A percentile compares a stretch with the other conserved stretches of the same genome.
Evolutionary conservation across 208 protist genomes (phyloP).

Genomic region (Wallacemonas rigidus): DNA sequence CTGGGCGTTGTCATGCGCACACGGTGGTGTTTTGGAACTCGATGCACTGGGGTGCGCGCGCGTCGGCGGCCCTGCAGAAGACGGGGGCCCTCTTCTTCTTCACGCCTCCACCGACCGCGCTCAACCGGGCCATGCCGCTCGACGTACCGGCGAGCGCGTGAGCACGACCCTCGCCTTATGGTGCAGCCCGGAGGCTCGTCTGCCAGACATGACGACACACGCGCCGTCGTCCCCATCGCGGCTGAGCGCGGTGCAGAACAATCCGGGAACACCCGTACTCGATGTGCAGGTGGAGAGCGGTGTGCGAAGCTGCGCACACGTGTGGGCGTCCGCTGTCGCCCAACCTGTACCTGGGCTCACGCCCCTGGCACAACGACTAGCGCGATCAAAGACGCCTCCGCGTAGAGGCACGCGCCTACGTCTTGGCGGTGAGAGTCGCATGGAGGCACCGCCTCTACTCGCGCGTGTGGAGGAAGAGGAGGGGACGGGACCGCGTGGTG

Average conservation of each 20-base stretch:
- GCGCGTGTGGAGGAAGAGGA: neutral
- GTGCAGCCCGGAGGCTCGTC: conserved; percentile 12
- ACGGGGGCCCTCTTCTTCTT: neutral
- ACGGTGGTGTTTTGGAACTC: neutral
- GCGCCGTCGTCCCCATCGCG: neutral
- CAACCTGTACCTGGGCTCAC: neutral
- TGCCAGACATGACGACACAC: neutral
- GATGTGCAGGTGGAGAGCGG: neutral
- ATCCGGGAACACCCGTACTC: neutral
- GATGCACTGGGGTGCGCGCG: neutral
- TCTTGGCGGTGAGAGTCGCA: too few species aligned
- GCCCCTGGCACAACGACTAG: neutral
- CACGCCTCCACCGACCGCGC: neutral
- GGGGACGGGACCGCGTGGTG: neutral
- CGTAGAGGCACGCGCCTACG: too few species aligned
- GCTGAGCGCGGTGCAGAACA: neutral
- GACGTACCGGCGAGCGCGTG: neutral
- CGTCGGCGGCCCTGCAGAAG: neutral
- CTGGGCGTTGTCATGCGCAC: neutral
- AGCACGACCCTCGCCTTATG: neutral
- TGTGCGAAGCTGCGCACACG: neutral
- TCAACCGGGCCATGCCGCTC: neutral
- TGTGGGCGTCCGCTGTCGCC: neutral
- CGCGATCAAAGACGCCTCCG: neutral
- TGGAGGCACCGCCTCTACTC: neutral